Base-by-base conservation (phyloP, 805 yeast genomes). In the Candida tammaniensis region DNA sequence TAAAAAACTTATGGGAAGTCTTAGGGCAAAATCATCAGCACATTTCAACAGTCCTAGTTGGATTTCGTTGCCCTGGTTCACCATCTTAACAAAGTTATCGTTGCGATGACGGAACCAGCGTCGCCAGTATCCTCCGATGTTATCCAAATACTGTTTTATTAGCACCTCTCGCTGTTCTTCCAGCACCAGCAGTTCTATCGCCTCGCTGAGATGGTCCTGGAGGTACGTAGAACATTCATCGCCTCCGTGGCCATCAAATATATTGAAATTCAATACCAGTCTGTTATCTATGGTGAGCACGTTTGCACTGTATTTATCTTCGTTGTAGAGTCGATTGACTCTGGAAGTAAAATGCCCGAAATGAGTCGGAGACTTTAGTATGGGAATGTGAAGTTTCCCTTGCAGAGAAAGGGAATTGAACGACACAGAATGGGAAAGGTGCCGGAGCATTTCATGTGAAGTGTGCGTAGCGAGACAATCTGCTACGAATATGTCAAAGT, bases 241-340 rank as follows among this genome's bases (percentile, higher is more conserved):
- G 15, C 96, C 95, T 6, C 98, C 98, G 60, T 93, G 98, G 7
- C 98, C 98, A 60, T 93, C 98, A 57, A 85, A 88, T 1, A 93
- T 72, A 29, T 78, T 76, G 49, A 86, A 80, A 45, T 76, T 78
- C 61, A 91, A 84, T 13, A 62, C 48, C 9, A 46, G 41, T 17
- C 35, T 19, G 4, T 40, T 49, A 10, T 46, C 35, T 8, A 63
- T 23, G 15, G 66, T 59, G 24, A 86, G 49, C 33, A 86, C 75
- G 17, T 76, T 75, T 14, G 88, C 86, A 33, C 76, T 74, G 57
- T 76, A 83, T 28, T 77, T 66, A 60, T 91, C 98, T 57, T 91
- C 98, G 57, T 91, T 93, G 49, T 74, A 73, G 23, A 72, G 46
- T 38, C 98, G 68, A 53, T 80, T 86, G 39, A 86, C 83, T 33